phyloP scores from a whole-genome alignment of 2,329 filamentous ascomycete genomes.

The Penicillium sp. region DNA sequence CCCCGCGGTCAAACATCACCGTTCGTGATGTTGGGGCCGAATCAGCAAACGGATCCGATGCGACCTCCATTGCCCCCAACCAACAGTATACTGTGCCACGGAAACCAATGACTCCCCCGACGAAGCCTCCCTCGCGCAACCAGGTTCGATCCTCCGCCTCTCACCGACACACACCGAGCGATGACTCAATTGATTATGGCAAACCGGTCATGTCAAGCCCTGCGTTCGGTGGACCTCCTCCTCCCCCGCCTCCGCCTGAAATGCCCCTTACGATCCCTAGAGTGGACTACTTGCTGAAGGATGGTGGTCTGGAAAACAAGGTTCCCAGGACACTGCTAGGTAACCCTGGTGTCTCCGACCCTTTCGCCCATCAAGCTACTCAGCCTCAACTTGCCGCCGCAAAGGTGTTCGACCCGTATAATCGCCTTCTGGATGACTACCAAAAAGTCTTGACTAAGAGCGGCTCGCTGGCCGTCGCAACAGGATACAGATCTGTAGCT shows the following conservation, averaged over 20 bases:
- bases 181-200: slow-evolving; percentile 41
- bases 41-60: slow-evolving; percentile 49
- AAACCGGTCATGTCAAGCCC: slow-evolving; percentile 34
- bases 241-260: slow-evolving; percentile 75
- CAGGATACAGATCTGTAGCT: slow-evolving; percentile 93
- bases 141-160: slow-evolving; percentile 39
- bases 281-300: slow-evolving; percentile 89
- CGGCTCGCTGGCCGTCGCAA: slow-evolving; percentile 91
- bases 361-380: slow-evolving; percentile 60
- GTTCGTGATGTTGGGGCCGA: slow-evolving; percentile 39
- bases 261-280: slow-evolving; percentile 71
- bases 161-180: slow-evolving; percentile 38
- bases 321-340: slow-evolving; percentile 74
- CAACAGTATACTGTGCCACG: slow-evolving; percentile 39
- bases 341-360: slow-evolving; percentile 56
- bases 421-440: slow-evolving; percentile 84
- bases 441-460: slow-evolving; percentile 77
- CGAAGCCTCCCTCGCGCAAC: slow-evolving; percentile 40
- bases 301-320: slow-evolving; percentile 76
- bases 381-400: slow-evolving; percentile 71
- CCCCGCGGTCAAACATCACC: slow-evolving; percentile 41
- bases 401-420: slow-evolving; percentile 80
- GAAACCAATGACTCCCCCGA: slow-evolving; percentile 34
- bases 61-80: slow-evolving; percentile 51
- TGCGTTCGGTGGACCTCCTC: slow-evolving; percentile 57